Evolutionary conservation across 2,329 filamentous ascomycete species (phyloP), one percentile per base, ranked within the genome.

Genomic region (Fusarium sp.): DNA sequence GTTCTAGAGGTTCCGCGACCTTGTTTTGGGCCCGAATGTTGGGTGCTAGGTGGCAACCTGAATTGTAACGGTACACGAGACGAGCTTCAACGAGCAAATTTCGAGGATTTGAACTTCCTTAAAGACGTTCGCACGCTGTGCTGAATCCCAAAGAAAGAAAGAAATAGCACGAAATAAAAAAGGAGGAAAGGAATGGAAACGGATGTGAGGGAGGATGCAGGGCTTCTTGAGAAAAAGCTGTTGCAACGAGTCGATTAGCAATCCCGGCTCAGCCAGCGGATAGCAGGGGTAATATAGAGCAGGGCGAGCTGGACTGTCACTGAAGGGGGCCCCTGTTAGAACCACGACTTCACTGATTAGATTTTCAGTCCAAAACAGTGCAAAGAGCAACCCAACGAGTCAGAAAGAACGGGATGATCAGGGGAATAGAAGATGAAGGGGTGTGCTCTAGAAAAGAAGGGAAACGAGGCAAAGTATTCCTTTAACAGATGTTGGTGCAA

Each of bases 181-280:
- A 51, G 40, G 40, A 20, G 37, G 26, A 46, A 59, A 26, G 54
- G 52, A 68, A 58, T 47, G 53, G n/a, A 26, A 51, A n/a, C 43
- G 20, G 44, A 59, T 53, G 46, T 53, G 60, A 60, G 53, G 51
- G 52, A 68, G 40, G 45, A 51, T 30, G 32, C 28, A 50, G 32
- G 30, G 30, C 43, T 52, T 52, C 54, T 51, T 37, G 37, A 56
- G 48, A 52, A 62, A 70, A 56, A 66, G 48, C 44, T 52, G 50
- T 66, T 50, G 56, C 35, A 52, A 35, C 41, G 35, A 7, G 19
- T n/a, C 35, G 56, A 71, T 68, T 61, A 65, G 56, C 57, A 72
- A 74, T 68, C 62, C 71, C 47, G 60, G 70, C 48, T 56, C 61
- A 57, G 57, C 41, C 48, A 70, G 41, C 47, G 44, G 58, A 59